Evolutionary conservation across 2,329 filamentous ascomycete species (phyloP), one percentile per base, ranked within the genome.

Genomic region (Aquanectria penicillioides): DNA sequence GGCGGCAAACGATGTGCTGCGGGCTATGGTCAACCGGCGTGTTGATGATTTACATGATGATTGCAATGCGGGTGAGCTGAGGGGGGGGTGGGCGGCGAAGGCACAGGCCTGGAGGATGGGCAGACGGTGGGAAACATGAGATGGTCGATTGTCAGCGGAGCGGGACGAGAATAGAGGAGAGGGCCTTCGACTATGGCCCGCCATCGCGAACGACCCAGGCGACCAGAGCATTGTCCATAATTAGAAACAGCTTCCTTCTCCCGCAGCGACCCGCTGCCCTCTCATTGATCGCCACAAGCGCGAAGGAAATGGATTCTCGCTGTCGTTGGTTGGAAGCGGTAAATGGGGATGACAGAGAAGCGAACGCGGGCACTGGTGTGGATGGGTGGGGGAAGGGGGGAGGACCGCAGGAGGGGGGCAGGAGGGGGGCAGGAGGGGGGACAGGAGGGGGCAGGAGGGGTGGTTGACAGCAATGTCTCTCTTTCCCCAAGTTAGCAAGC

Each of bases 231-330:
- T 29, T 13, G 12, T 34, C 54, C 54, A 57, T 51, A 57, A 57
- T 57, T 57, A 57, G 54, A 57, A 57, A 36, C 37, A 38, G 33
- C 17, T 46, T 36, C 38, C 22, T 33, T 15, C 41, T 46, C 41
- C 41, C 41, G n/a, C n/a, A n/a, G n/a, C 34, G 33, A 9, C 36
- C 48, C 48, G 54, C 37, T 11, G 20, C 23, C 10, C 25, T 47
- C 26, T 47, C 18, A 58, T 61, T 61, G 59, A 55, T 31, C 40
- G 59, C 17, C 25, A 44, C 46, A 61, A 61, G 59, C 59, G 59
- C 59, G 54, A 43, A 48, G 38, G 12, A 33, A 47, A 44, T 51
- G 46, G 38, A 33, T 31, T 46, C 10, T 15, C 28, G 33, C 17
- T 15, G 36, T 25, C 26, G 37, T n/a, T 25, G 20, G 38, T 23